These are phyloP conservation scores for Osmanthus fragrans DNA, from an alignment of 257 asterid genomes.

Conservation along the genomic window DNA sequence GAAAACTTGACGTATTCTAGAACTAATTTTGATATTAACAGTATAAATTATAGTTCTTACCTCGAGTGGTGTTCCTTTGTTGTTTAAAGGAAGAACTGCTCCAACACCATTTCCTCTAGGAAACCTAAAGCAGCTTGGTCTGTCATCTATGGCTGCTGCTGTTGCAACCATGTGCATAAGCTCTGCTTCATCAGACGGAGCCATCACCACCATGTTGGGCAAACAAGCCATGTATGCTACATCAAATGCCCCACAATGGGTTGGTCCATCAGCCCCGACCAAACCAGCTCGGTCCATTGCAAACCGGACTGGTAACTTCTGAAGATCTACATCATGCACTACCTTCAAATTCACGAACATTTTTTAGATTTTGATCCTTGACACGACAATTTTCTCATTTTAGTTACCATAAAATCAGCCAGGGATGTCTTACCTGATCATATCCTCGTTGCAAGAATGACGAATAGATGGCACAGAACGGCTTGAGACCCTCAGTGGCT, in stretches of 20 bases:
- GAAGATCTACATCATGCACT: constrained; percentile 77
- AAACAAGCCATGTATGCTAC: constrained; percentile 69
- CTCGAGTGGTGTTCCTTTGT: constrained; percentile 65
- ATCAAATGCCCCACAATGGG: constrained; percentile 76
- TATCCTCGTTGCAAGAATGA: constrained; percentile 73
- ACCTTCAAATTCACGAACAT: constrained; percentile 31
- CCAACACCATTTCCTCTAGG: constrained; percentile 81
- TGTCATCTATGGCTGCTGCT: constrained; percentile 55
- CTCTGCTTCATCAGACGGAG: constrained; percentile 73
- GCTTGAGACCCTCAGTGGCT: constrained; percentile 70
- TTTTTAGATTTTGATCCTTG: background rate
- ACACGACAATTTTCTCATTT: background rate
- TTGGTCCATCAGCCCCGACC: constrained; percentile 77
- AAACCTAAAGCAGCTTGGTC: constrained; percentile 67
- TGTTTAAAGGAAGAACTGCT: constrained; percentile 41
- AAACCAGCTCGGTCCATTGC: constrained; percentile 76
- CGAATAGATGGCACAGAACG: constrained; percentile 66
- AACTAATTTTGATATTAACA: background rate
- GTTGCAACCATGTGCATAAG: constrained; percentile 79
- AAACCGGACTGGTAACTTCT: constrained; percentile 64
- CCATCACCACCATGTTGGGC: constrained; percentile 83
- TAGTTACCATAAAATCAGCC: background rate
- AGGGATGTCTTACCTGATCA: constrained; percentile 44
- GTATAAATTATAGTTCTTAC: constrained; percentile 21
- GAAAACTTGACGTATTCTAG: background rate